These are phyloP conservation scores for Flaveria linearis DNA, from an alignment of 129 eudicot species.

Conservation along the genomic window DNA sequence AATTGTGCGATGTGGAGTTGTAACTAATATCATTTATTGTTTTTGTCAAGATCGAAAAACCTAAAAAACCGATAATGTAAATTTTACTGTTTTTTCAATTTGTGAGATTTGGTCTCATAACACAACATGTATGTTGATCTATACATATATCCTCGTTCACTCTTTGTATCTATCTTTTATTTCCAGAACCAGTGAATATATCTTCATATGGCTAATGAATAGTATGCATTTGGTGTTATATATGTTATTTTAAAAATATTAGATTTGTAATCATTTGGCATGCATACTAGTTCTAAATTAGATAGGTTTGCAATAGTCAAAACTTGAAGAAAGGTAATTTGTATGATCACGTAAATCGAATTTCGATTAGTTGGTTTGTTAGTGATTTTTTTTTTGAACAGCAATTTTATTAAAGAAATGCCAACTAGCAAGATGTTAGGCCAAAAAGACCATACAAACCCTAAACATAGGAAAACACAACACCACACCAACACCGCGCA, in stretches of 20 bases:
- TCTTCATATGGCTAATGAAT: background rate
- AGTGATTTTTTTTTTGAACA: too few relatives aligned
- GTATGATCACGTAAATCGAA: too few relatives aligned
- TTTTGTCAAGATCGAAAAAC: background rate
- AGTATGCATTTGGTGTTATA: background rate
- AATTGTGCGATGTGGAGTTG: constrained; percentile 13
- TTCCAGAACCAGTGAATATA: background rate
- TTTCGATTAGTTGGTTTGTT: too few relatives aligned
- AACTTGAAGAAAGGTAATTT: too few relatives aligned
- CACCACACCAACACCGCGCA: too few relatives aligned
- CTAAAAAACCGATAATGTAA: background rate
- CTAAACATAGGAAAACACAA: too few relatives aligned
- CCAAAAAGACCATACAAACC: too few relatives aligned
- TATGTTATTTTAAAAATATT: background rate
- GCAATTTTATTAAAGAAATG: too few relatives aligned
- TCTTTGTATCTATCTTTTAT: background rate
- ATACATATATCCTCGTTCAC: background rate
- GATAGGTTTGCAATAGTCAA: too few relatives aligned
- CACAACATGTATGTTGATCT: background rate
- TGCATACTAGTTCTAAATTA: too few relatives aligned
- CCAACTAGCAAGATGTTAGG: too few relatives aligned
- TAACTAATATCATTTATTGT: constrained; percentile 22
- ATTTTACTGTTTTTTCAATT: background rate
- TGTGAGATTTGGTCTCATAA: background rate
- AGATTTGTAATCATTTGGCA: background rate